Percentiles rank a stretch among this genome's conserved stretches.
These are phyloP conservation scores for Exserohilum turcica DNA, from an alignment of 2,329 filamentous ascomycete species.

Conservation along the genomic window DNA sequence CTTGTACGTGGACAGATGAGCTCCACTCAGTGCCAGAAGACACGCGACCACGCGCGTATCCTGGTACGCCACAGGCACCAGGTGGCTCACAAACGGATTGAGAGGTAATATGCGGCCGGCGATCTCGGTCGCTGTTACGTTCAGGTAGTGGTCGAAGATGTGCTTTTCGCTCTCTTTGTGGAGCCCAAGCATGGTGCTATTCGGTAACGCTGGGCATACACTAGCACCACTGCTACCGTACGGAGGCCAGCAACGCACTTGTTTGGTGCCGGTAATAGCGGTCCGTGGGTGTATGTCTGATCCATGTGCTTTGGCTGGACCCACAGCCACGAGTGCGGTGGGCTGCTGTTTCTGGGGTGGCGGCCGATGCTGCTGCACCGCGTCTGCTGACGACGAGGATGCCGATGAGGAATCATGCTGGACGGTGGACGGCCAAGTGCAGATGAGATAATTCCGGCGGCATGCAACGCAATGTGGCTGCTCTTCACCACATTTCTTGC, in stretches of 20 bases:
- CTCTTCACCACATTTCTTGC: slow-evolving; percentile 3
- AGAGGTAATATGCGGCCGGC: background rate
- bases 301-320: background rate
- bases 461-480: slow-evolving; percentile 4
- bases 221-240: background rate
- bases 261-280: slow-evolving; percentile 44
- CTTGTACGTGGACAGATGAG: background rate
- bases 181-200: background rate
- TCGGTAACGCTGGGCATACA: background rate
- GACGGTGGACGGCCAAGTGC: slow-evolving; percentile 3
- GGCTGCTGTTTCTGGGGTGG: background rate
- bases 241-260: background rate
- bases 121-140: slow-evolving; percentile 1
- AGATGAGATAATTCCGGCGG: slow-evolving; percentile 3
- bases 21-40: slow-evolving; percentile 6
- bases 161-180: background rate
- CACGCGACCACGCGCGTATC: slow-evolving; percentile 1
- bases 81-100: slow-evolving; percentile 4
- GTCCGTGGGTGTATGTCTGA: slow-evolving; percentile 59
- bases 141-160: slow-evolving; percentile 10
- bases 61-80: slow-evolving; percentile 8
- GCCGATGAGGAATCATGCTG: background rate
- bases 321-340: too few species aligned
- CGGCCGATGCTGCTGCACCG: background rate
- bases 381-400: background rate